Conservation (phyloP, 1,139 yeast genomes). For the Komagataea norvegica region DNA sequence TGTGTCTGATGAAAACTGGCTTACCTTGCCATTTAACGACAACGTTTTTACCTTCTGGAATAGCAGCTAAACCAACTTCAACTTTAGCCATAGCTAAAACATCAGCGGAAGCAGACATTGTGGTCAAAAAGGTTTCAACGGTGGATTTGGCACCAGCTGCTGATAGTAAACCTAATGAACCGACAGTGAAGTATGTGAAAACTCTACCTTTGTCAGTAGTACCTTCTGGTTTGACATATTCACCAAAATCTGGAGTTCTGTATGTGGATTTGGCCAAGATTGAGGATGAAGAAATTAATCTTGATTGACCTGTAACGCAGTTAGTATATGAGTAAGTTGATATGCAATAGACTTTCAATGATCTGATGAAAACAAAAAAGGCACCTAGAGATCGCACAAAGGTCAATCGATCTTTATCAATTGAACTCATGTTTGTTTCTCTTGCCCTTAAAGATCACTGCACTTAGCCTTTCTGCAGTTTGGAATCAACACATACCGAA, state of each 20-base stretch:
- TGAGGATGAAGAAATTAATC: constrained; percentile 45
- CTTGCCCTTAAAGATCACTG: no score
- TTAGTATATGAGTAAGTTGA: no score
- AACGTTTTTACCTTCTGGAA: constrained; percentile 97
- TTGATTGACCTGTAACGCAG: constrained; percentile 29
- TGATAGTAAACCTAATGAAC: constrained; percentile 86
- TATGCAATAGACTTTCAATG: no score
- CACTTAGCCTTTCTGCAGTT: background rate
- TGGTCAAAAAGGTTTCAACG: constrained; percentile 87
- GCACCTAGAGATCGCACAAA: background rate
- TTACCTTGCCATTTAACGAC: constrained; percentile 99
- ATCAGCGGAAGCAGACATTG: constrained; percentile 98
- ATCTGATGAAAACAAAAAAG: background rate
- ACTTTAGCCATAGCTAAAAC: constrained; percentile 99
- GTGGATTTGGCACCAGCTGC: constrained; percentile 99
- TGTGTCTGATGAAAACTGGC: constrained; percentile 99
- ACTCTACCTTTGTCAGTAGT: constrained; percentile 73
- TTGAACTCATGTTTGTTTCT: no score
- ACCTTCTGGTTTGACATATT: constrained; percentile 68
- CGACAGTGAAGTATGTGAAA: constrained; percentile 95
- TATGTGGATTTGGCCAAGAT: constrained; percentile 64
- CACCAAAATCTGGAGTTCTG: constrained; percentile 89
- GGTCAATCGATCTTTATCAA: background rate
- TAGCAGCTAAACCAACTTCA: constrained; percentile 89
- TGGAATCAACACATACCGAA: constrained; percentile 29